Percentiles rank a stretch among this genome's conserved stretches.
phyloP scores from a whole-genome alignment of 202 grass and related monocot species.

The Carex arenaria region DNA sequence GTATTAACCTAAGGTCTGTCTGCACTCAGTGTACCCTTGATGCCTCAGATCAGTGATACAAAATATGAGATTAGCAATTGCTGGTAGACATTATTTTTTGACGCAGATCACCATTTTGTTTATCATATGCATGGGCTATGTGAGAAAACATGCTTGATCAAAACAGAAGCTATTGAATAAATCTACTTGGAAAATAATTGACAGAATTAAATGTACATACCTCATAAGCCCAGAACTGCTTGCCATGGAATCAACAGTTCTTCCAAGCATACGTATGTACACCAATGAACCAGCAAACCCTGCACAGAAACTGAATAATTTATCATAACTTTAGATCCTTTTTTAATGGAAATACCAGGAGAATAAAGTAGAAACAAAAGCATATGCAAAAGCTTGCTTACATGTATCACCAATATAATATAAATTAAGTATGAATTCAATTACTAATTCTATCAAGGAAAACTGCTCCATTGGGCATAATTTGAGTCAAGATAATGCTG shows the following conservation, averaged over 20 bases:
- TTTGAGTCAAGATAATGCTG: not conserved
- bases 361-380: not conserved
- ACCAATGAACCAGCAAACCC: conserved; percentile 81
- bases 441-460: not conserved
- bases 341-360: not conserved
- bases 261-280: conserved; percentile 93
- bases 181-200: not conserved
- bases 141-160: not conserved
- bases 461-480: not conserved
- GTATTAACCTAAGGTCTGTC: not conserved
- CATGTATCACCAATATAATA: not conserved
- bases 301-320: conserved; percentile 67
- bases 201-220: conserved; percentile 35
- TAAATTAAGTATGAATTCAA: not conserved
- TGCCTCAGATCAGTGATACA: not conserved
- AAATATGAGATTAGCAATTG: not conserved
- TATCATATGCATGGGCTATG: not conserved
- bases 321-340: conserved; percentile 11
- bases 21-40: not conserved
- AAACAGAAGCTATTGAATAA: not conserved
- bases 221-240: conserved; percentile 64
- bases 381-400: not conserved
- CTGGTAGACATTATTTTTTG: not conserved
- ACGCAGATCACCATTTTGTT: not conserved
- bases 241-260: conserved; percentile 85